Conservation (phyloP, 176 grass and related monocot species). For the Phyllostachys edulis region DNA sequence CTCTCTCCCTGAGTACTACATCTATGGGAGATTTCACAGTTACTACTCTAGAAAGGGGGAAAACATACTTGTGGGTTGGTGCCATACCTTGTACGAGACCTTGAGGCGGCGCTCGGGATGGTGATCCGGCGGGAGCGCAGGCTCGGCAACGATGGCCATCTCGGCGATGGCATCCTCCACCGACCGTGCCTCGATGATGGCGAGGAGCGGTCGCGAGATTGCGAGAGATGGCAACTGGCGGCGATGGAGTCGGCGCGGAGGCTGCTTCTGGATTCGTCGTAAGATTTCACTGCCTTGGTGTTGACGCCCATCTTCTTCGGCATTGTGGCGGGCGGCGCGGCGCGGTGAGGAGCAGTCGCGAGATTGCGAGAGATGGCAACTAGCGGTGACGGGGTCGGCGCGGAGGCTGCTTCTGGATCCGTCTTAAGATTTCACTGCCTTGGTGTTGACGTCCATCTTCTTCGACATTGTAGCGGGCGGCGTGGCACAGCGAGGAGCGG, state of each 20-base stretch:
- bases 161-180: conserved; percentile 63
- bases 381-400: too few relatives aligned
- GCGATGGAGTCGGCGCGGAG: too few relatives aligned
- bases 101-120: conserved; percentile 71
- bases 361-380: not conserved
- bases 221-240: too few relatives aligned
- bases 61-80: not conserved
- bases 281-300: too few relatives aligned
- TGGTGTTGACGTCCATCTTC: too few relatives aligned
- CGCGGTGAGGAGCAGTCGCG: not conserved
- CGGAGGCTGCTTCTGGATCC: too few relatives aligned
- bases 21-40: not conserved
- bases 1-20: not conserved
- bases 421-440: too few relatives aligned
- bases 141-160: conserved; percentile 41
- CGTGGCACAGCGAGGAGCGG: too few relatives aligned
- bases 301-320: conserved; percentile 83
- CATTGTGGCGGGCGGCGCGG: conserved; percentile 25
- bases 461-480: too few relatives aligned
- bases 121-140: conserved; percentile 36
- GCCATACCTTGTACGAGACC: conserved; percentile 53
- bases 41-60: not conserved
- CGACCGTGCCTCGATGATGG: conserved; percentile 62
- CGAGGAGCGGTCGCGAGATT: too few relatives aligned
- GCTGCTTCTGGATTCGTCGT: too few relatives aligned